phyloP scores from a whole-genome alignment of 2,329 filamentous ascomycete genomes.

The Aspergillus sojae region DNA sequence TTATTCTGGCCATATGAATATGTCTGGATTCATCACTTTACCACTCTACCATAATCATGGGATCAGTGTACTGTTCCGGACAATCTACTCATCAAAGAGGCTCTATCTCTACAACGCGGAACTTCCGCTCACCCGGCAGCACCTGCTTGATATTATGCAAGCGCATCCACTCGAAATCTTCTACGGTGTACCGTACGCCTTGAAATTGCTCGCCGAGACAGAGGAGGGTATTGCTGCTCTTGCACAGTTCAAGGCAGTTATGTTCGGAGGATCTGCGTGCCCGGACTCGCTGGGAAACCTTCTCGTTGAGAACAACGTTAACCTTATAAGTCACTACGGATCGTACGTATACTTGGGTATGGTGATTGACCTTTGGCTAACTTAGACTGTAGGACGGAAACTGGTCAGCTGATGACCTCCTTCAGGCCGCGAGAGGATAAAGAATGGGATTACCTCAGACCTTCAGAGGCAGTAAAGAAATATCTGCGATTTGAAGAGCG shows the following conservation, averaged over 20 bases:
- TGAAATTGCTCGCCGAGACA: constrained; percentile 65
- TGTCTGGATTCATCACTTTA: constrained; percentile 57
- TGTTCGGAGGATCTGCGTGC: constrained; percentile 61
- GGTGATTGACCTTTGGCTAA: neutral
- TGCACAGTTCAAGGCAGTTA: constrained; percentile 53
- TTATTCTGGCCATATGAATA: constrained; percentile 47
- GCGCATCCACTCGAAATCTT: constrained; percentile 55
- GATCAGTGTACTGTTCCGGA: constrained; percentile 57
- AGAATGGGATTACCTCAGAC: constrained; percentile 63
- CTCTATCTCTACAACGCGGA: constrained; percentile 59
- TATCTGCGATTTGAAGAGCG: constrained; percentile 47
- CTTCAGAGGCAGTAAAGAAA: constrained; percentile 41
- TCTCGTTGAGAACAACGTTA: constrained; percentile 56
- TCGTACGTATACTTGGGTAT: constrained; percentile 43
- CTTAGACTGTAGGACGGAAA: constrained; percentile 54
- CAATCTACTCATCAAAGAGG: constrained; percentile 54
- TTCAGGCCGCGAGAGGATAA: constrained; percentile 56
- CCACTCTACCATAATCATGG: constrained; percentile 65
- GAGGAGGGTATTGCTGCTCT: constrained; percentile 56
- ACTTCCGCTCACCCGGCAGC: constrained; percentile 57
- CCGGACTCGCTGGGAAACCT: constrained; percentile 62
- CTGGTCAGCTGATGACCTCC: constrained; percentile 64
- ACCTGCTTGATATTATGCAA: constrained; percentile 50
- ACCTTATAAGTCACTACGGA: constrained; percentile 61
- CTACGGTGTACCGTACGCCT: constrained; percentile 64